phyloP scores from a whole-genome alignment of 2,329 filamentous ascomycete species.

The Aspergillus sp. region DNA sequence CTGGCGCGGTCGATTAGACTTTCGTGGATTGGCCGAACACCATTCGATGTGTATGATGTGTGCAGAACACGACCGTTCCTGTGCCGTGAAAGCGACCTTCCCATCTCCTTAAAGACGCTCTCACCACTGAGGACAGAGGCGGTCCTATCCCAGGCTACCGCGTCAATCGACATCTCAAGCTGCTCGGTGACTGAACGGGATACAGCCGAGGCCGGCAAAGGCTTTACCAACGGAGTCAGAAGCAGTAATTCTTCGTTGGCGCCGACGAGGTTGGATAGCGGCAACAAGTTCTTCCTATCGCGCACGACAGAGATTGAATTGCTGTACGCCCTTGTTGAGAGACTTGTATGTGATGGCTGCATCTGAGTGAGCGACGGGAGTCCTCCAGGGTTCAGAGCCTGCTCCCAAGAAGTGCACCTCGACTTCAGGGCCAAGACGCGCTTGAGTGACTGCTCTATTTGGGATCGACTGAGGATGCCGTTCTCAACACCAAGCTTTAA shows the following conservation, averaged over 20 bases:
- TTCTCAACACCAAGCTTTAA: conserved; percentile 89
- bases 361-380: conserved; percentile 76
- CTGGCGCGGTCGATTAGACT: conserved; percentile 87
- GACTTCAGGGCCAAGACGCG: conserved; percentile 81
- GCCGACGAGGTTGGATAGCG: conserved; percentile 79
- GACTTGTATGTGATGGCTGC: conserved; percentile 77
- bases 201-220: conserved; percentile 84
- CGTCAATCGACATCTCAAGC: conserved; percentile 55
- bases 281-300: conserved; percentile 83
- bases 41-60: conserved; percentile 93
- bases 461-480: conserved; percentile 79
- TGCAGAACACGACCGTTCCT: conserved; percentile 85
- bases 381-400: conserved; percentile 85
- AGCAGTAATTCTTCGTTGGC: conserved; percentile 87
- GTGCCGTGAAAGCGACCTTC: conserved; percentile 82
- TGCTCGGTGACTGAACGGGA: conserved; percentile 68
- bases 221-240: conserved; percentile 87
- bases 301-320: conserved; percentile 90
- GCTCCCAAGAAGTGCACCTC: conserved; percentile 86
- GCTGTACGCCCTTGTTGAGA: conserved; percentile 87
- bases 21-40: conserved; percentile 89
- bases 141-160: conserved; percentile 59
- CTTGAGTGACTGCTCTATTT: conserved; percentile 78
- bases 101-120: conserved; percentile 87
- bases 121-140: conserved; percentile 85